Evolutionary conservation across 495 filamentous ascomycete species (phyloP).

Genomic region (Aspergillus kassunensis): DNA sequence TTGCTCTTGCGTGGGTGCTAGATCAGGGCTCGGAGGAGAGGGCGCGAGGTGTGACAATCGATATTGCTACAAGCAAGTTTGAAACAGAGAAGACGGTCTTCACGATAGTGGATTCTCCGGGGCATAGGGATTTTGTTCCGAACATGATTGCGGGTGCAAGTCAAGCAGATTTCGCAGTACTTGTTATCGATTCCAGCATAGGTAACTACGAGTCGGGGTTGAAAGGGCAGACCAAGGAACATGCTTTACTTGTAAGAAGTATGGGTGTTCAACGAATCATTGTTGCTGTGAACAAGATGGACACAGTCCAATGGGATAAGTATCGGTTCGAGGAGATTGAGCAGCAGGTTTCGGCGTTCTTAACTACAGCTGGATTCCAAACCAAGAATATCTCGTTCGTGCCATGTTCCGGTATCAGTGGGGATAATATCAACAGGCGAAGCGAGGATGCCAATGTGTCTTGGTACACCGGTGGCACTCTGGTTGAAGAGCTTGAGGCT

Average conservation of each 20-base stretch:
- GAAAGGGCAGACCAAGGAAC: constrained; percentile 91
- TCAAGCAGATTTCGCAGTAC: constrained; percentile 92
- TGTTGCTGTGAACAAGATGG: constrained; percentile 93
- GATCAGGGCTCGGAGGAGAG: constrained; percentile 88
- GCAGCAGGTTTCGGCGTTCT: constrained; percentile 76
- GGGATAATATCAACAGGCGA: constrained; percentile 73
- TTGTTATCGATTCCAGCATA: constrained; percentile 85
- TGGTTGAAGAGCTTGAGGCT: constrained; percentile 79
- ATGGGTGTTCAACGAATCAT: constrained; percentile 87
- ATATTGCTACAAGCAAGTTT: constrained; percentile 92
- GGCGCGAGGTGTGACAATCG: constrained; percentile 88
- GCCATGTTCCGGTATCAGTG: constrained; percentile 82
- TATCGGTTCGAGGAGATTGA: constrained; percentile 80
- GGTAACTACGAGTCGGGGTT: constrained; percentile 92
- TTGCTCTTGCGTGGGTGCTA: constrained; percentile 93
- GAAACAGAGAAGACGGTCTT: constrained; percentile 81
- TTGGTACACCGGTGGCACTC: constrained; percentile 78
- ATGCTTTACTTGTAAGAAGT: constrained; percentile 82
- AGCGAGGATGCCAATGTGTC: constrained; percentile 51
- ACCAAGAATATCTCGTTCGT: constrained; percentile 76
- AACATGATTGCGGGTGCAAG: constrained; percentile 98
- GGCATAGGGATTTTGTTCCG: constrained; percentile 92
- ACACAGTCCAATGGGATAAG: constrained; percentile 74
- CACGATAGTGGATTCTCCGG: constrained; percentile 93
- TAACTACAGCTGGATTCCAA: constrained; percentile 76